phyloP scores from a whole-genome alignment of 2,329 filamentous ascomycete genomes.

The Chrysoporthe deuterocubensis region DNA sequence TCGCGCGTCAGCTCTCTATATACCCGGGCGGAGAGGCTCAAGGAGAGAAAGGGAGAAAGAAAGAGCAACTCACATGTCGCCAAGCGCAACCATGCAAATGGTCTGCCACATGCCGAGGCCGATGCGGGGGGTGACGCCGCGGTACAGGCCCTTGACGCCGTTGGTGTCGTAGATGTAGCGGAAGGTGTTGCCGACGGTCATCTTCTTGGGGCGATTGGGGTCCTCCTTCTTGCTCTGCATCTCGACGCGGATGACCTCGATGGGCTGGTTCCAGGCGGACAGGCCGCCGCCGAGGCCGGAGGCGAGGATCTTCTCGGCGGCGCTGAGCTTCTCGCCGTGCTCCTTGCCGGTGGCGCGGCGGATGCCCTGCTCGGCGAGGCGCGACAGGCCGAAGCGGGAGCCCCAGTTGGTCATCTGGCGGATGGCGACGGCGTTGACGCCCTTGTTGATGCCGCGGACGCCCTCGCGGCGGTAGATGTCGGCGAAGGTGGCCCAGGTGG shows the following conservation, averaged over 20 bases:
- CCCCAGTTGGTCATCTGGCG: slow-evolving; percentile 99
- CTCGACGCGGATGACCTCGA: slow-evolving; percentile 99
- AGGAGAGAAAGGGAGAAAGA: slow-evolving; percentile 9
- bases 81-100: slow-evolving; percentile 98
- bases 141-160: slow-evolving; percentile 90
- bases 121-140: slow-evolving; percentile 91
- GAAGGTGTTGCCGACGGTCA: slow-evolving; percentile 88
- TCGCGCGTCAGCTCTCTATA: slow-evolving; percentile 25
- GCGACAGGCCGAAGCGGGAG: slow-evolving; percentile 89
- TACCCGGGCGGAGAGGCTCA: slow-evolving; percentile 15
- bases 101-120: slow-evolving; percentile 98
- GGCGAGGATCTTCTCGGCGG: slow-evolving; percentile 86
- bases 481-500: slow-evolving; percentile 95
- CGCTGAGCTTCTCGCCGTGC: slow-evolving; percentile 75
- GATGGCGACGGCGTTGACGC: slow-evolving; percentile 97
- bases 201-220: slow-evolving; percentile 97
- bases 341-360: slow-evolving; percentile 78
- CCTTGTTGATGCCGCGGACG: slow-evolving; percentile 94
- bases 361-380: slow-evolving; percentile 89
- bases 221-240: slow-evolving; percentile 99
- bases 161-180: slow-evolving; percentile 90
- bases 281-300: slow-evolving; percentile 89
- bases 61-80: slow-evolving; percentile 79
- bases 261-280: slow-evolving; percentile 98
- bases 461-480: slow-evolving; percentile 95